Evolutionary conservation across 2,329 filamentous ascomycete genomes (phyloP).

Genomic region (Rutstroemia sp.): DNA sequence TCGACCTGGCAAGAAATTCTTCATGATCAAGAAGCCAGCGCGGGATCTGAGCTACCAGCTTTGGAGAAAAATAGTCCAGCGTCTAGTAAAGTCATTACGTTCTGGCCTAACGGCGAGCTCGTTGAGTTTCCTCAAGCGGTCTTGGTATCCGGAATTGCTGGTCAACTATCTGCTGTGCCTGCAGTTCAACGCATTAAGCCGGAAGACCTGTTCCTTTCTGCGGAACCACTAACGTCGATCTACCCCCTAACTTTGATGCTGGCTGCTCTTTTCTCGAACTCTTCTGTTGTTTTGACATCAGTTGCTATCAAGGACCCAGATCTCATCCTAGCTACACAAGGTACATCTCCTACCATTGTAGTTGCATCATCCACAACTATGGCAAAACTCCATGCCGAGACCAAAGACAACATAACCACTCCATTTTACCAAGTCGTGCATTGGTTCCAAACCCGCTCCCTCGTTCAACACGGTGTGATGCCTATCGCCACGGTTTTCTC

Average conservation of each 20-base stretch:
- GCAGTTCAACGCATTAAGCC: constrained; percentile 64
- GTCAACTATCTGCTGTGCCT: constrained; percentile 69
- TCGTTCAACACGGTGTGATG: constrained; percentile 67
- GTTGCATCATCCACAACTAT: constrained; percentile 71
- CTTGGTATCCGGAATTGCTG: constrained; percentile 78
- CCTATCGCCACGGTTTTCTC: constrained; percentile 58
- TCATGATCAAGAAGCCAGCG: constrained; percentile 54
- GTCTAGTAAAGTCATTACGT: constrained; percentile 52
- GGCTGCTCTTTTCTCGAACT: constrained; percentile 74
- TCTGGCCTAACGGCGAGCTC: constrained; percentile 64
- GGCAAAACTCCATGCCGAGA: constrained; percentile 56
- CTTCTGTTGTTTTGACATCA: constrained; percentile 81
- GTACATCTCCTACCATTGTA: constrained; percentile 74
- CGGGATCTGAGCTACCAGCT: constrained; percentile 57
- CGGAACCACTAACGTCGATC: constrained; percentile 70
- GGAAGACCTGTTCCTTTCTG: constrained; percentile 77
- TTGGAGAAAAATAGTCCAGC: constrained; percentile 45
- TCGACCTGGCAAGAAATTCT: constrained; percentile 92
- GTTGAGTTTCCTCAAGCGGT: constrained; percentile 78
- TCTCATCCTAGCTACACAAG: constrained; percentile 63
- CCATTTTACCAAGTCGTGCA: constrained; percentile 60
- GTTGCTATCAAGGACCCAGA: constrained; percentile 69
- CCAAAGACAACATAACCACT: constrained; percentile 52
- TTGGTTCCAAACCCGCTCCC: constrained; percentile 60
- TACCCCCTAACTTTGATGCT: constrained; percentile 77